A percentile compares a stretch with the other conserved stretches of the same genome.
Conservation (phyloP, 176 grass and related monocot species). For the Metroxylon sagu region DNA sequence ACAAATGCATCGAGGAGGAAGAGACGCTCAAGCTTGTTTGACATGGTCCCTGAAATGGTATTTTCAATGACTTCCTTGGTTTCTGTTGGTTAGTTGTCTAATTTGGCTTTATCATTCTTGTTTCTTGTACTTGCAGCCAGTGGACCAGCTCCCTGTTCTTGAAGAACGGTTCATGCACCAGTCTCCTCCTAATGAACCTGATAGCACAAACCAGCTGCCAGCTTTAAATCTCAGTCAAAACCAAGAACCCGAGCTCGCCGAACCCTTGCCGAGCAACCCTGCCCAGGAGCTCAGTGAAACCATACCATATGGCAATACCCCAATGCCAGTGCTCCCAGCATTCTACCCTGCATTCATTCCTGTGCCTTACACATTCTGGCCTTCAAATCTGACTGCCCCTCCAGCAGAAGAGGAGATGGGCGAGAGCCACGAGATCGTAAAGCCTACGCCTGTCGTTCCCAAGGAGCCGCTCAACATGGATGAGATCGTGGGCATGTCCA, state of each 20-base stretch:
- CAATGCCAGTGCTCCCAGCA: constrained; percentile 16
- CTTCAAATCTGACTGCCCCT: constrained; percentile 18
- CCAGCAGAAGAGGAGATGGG: constrained; percentile 15
- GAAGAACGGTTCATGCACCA: constrained; percentile 20
- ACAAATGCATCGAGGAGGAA: constrained; percentile 72
- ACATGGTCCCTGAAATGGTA: constrained; percentile 77
- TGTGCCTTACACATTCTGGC: constrained; percentile 38
- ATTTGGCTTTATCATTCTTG: constrained; percentile 2
- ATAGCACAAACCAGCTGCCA: constrained; percentile 26
- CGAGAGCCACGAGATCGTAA: constrained; percentile 44
- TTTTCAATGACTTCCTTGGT: neutral
- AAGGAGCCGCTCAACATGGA: constrained; percentile 50
- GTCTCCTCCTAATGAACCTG: constrained; percentile 31
- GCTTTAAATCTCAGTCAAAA: constrained; percentile 26
- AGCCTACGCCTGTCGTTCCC: constrained; percentile 46
- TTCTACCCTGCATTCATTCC: constrained; percentile 46
- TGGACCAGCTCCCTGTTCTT: constrained; percentile 24
- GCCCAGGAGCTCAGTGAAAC: constrained; percentile 21
- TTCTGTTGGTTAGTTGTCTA: neutral
- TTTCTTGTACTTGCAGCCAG: constrained; percentile 33
- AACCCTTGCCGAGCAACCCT: constrained; percentile 6
- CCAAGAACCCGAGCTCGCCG: constrained; percentile 30
- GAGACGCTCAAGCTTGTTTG: constrained; percentile 84
- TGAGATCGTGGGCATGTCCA: constrained; percentile 71
- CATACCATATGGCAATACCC: constrained; percentile 14